Evolutionary conservation across 2,329 filamentous ascomycete species (phyloP), one percentile per base, ranked within the genome.

Genomic region (Alternaria infectoria): DNA sequence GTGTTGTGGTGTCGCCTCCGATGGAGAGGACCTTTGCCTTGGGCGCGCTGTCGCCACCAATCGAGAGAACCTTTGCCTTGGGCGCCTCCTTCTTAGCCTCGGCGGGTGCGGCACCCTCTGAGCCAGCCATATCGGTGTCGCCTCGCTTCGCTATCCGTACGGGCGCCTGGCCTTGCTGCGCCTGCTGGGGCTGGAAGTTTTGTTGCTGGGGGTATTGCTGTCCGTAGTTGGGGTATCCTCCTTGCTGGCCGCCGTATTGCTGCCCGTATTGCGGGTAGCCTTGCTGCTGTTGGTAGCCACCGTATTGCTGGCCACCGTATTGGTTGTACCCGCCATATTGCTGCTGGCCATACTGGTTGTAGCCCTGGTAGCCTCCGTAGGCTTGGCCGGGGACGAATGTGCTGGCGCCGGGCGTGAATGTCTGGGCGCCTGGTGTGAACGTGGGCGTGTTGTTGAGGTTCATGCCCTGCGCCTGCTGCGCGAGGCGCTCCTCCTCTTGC

Each of bases 401-500:
- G 56, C 23, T 62, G 19, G 60, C 60, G 56, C 60, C 60, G 3
- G 60, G 60, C n/a, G 46, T 44, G 56, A 62, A 62, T 10, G 60
- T 54, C 60, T 59, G 56, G 25, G 71, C 66, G 58, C 73, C 71
- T 9, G 69, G 61, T 13, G 61, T 63, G 32, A 63, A 63, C 1
- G 56, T 63, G 15, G 56, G 61, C 61, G 61, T 60, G 62, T 73
- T 73, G 61, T 76, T 73, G 30, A 78, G 70, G 63, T 77, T 78
- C 56, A 79, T 68, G 65, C 72, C 73, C 72, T 75, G 75, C 11
- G 74, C 67, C 85, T 94, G 92, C 74, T 89, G 89, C 66, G 92
- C 88, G 81, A 97, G 88, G 79, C 92, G 81, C 69, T 87, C 91
- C 74, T 94, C 91, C 85, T 97, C 93, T 83, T 98, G 94, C 92